Evolutionary conservation across 2,329 filamentous ascomycete species (phyloP), one percentile per base, ranked within the genome.

Genomic region (Chaetomium strumarium): DNA sequence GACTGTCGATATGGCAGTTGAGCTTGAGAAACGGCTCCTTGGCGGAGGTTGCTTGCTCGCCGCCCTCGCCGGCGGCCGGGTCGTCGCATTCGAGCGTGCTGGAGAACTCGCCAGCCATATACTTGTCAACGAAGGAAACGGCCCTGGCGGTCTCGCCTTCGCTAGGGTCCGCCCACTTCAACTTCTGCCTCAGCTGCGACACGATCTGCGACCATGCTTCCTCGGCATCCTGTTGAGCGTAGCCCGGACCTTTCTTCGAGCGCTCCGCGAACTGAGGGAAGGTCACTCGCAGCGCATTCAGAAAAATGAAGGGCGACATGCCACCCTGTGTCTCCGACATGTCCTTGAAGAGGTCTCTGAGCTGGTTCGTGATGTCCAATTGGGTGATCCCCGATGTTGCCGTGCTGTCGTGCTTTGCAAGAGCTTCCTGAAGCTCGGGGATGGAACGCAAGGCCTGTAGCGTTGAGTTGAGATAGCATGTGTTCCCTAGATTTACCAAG

Each of bases 121-220:
- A 97, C 68, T 86, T 90, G 66, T 96, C 90, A 57, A 99, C 80
- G 66, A 95, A 96, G 0, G 88, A 88, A 1, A 19, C 36, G 5
- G 42, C 40, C 12, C 39, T 43, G 36, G 75, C 68, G 2, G 83
- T 77, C 2, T 74, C 66, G 2, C 74, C 70, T 16, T 71, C 71
- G 17, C 73, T 69, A 0, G 66, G 66, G 9, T 79, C 77, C 62
- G 81, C 83, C 58, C 87, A 70, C 66, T 83, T 85, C 46, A 97
- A 73, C 66, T 88, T 92, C 63, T 87, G 81, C 57, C 86, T 83
- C 36, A 99, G 73, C 64, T 92, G 88, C 41, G 86, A 83, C 6
- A 99, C 74, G 56, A 99, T 95, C 67, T 97, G 92, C 17, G 92
- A 93, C 90, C 92, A 99, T 43, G 92, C 93, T 70, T 99, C 93